Base-by-base conservation (phyloP, 208 protist genomes). In the Leishmania turanica region DNA sequence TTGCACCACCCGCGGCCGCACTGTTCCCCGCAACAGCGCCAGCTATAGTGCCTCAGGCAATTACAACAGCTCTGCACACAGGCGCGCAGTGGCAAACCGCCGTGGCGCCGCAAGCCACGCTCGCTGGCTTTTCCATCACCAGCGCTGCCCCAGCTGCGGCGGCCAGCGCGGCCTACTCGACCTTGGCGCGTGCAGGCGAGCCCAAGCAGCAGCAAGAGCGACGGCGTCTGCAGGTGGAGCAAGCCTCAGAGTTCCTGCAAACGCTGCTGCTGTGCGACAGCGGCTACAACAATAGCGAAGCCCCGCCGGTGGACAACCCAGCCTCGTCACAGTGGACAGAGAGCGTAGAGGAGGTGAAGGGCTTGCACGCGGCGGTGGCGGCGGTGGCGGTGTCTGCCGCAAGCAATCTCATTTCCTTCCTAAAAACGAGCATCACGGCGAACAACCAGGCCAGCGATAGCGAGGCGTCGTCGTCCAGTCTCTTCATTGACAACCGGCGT, bases 231-330 rank as follows among this genome's bases (percentile, higher is more conserved):
- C 77, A 87, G 71, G 80, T 80, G 5, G 81, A 75, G 40, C 62
- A 70, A 21, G 71, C 82, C 7, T 78, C 60, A 34, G 78, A 86
- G 62, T 75, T 91, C 37, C 82, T 93, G 27, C 72, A 84, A 31
- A 54, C 91, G 40, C 83, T 93, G 71, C 76, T 89, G 27, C 71
- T 82, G 72, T 91, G 88, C 70, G 81, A 91, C 76, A 91, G 90
- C 76, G 87, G 86, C 51, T 88, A 77, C 85, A 86, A 88, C 84
- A 91, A 88, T 62, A 54, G 40, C 37, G 84, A 78, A 42, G 78
- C 82, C 1, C 84, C 88, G 19, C 75, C 69, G 86, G 79, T 70
- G 69, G 60, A 69, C 89, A 62, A 79, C 42, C 37, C 85, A 42
- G 87, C 53, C 64, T 89, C 21, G 81, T 89, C 84, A 72, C 84